phyloP scores from a whole-genome alignment of 495 filamentous ascomycete species.

The Apodospora peruviana region DNA sequence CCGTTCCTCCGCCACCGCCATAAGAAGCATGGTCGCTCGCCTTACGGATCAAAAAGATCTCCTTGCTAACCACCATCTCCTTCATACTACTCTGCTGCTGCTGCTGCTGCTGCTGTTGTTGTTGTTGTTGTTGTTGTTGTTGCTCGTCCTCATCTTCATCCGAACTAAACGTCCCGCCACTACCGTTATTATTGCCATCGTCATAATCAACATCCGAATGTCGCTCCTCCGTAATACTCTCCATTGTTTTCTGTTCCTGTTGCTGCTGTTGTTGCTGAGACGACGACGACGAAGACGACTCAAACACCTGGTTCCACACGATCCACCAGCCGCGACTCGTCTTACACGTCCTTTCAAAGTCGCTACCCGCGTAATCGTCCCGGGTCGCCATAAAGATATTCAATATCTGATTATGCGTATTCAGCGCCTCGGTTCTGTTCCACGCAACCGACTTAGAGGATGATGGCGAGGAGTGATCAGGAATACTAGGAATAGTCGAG shows the following conservation, averaged over 20 bases:
- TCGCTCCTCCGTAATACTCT: not conserved
- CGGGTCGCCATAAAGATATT: slow-evolving; percentile 64
- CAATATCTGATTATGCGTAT: slow-evolving; percentile 80
- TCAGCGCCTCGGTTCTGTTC: slow-evolving; percentile 85
- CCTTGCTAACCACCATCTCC: slow-evolving; percentile 39
- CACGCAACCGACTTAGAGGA: slow-evolving; percentile 34
- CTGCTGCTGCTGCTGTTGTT: too few species aligned
- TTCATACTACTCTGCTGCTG: not conserved
- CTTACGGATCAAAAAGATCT: slow-evolving; percentile 74
- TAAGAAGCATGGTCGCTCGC: slow-evolving; percentile 57
- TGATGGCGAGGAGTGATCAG: slow-evolving; percentile 42
- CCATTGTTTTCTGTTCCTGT: not conserved
- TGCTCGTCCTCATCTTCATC: not conserved
- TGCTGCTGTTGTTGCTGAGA: not conserved
- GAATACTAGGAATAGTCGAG: slow-evolving; percentile 87
- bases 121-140: too few species aligned
- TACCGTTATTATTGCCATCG: not conserved
- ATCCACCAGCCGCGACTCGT: slow-evolving; percentile 94
- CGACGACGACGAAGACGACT: slow-evolving; percentile 17
- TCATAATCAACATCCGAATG: not conserved
- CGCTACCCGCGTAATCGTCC: slow-evolving; percentile 50
- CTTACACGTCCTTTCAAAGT: slow-evolving; percentile 85
- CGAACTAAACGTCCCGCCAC: not conserved
- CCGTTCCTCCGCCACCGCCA: slow-evolving; percentile 11
- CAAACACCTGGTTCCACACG: slow-evolving; percentile 76